Evolutionary conservation across 257 asterid species (phyloP), one percentile per base, ranked within the genome.

Genomic region (Forsythia viridissima): DNA sequence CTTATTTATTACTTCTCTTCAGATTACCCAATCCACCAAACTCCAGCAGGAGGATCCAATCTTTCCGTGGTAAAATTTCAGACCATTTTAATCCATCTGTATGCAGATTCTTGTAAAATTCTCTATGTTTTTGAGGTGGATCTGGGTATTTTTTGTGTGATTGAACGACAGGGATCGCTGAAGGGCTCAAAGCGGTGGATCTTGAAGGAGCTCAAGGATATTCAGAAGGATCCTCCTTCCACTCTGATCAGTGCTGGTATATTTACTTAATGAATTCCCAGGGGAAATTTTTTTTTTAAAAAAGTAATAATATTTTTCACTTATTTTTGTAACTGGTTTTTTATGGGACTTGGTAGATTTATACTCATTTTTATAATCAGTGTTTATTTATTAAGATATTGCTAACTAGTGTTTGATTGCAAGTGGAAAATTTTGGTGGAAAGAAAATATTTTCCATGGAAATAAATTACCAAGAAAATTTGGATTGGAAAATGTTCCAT

Each of bases 181-280:
- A 83, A 81, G 87, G 89, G 87, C 71, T 79, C 87, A 61, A 83
- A 81, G 85, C 75, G 89, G 85, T 18, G 57, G 57, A 86, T 86
- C 82, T 83, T 83, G 82, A 86, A 86, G 85, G 87, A 86, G 77
- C 85, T 86, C 75, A 75, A 85, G 85, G 87, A 82, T 82, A 86
- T 83, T 67, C 85, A 80, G 77, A 86, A 76, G 87, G 85, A 85
- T 78, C 89, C 89, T 77, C 87, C 86, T 72, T 76, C 89, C 82
- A 82, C 85, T 75, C 82, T 85, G 24, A 24, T 24, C 86, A 85
- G 85, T 81, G 89, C 87, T 55, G 85, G 87, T 83, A 78, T 4
- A 13, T 46, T 6, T 11, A 44, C 15, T 44, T 8, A 15, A 1
- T 12, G 3, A 8, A 1, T 44, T 8, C 52, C 15, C 2, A 5